Evolutionary conservation across 2,329 filamentous ascomycete species (phyloP).

Genomic region (Teratosphaeria destructans): DNA sequence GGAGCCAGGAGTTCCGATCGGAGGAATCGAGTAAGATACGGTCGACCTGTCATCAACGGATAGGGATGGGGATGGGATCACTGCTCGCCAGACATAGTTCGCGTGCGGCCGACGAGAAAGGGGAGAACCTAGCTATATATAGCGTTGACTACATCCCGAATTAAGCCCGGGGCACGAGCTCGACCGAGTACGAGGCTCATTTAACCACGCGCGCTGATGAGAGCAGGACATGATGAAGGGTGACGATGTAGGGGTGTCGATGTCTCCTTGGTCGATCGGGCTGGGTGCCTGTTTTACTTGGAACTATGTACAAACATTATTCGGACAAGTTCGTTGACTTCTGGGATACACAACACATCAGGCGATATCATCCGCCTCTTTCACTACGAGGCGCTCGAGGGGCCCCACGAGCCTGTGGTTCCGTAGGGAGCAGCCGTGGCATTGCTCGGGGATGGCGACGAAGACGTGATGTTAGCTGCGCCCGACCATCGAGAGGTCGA

Average conservation of each 20-base stretch:
- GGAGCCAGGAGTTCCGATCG: no score
- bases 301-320: not conserved
- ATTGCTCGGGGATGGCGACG: not conserved
- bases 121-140: no score
- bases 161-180: no score
- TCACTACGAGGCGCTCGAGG: not conserved
- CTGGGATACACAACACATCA: not conserved
- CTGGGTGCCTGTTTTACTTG: not conserved
- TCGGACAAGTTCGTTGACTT: not conserved
- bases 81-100: no score
- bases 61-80: no score
- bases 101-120: no score
- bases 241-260: not conserved
- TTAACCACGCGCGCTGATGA: not conserved
- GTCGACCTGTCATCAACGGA: no score
- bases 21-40: no score
- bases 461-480: not conserved
- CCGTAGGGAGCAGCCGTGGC: not conserved
- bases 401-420: not conserved
- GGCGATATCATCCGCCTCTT: not conserved
- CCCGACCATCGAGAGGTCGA: constrained; percentile 4
- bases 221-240: not conserved
- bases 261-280: not conserved
- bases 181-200: no score
- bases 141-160: no score